Evolutionary conservation across 2,329 filamentous ascomycete species (phyloP).

Genomic region (Phaeosphaeriaceae sp.): DNA sequence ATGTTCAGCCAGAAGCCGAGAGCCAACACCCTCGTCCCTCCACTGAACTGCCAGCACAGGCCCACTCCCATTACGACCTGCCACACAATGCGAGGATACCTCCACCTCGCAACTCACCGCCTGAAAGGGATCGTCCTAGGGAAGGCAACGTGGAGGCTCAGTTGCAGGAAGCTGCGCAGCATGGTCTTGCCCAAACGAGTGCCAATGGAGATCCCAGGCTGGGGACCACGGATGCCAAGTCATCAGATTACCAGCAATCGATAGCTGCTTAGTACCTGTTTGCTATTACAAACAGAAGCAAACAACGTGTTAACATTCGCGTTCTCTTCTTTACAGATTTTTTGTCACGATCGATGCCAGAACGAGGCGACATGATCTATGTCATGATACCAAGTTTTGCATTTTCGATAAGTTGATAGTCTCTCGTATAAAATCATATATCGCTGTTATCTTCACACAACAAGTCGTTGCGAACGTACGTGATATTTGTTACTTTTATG

Average conservation of each 20-base stretch:
- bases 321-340: not conserved
- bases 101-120: conserved; percentile 28
- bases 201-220: conserved; percentile 3
- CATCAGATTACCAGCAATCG: not conserved
- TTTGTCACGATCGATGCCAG: not conserved
- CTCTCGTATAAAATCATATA: not conserved
- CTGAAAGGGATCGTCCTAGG: conserved; percentile 28
- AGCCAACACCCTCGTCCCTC: not conserved
- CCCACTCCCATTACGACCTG: conserved; percentile 11
- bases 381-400: not conserved
- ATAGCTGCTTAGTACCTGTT: not conserved
- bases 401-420: not conserved
- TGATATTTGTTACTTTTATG: not conserved
- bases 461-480: not conserved
- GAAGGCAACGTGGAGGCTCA: conserved; percentile 36
- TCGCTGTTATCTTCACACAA: not conserved
- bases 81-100: conserved; percentile 25
- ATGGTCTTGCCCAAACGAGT: conserved; percentile 38
- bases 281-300: not conserved
- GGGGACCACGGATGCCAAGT: not conserved
- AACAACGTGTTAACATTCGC: not conserved
- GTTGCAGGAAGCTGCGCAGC: conserved; percentile 44
- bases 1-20: conserved; percentile 8
- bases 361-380: not conserved
- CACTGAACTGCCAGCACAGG: conserved; percentile 5